Base-by-base conservation (phyloP, 2,329 filamentous ascomycete genomes). In the Golovinomyces cichoracearum region DNA sequence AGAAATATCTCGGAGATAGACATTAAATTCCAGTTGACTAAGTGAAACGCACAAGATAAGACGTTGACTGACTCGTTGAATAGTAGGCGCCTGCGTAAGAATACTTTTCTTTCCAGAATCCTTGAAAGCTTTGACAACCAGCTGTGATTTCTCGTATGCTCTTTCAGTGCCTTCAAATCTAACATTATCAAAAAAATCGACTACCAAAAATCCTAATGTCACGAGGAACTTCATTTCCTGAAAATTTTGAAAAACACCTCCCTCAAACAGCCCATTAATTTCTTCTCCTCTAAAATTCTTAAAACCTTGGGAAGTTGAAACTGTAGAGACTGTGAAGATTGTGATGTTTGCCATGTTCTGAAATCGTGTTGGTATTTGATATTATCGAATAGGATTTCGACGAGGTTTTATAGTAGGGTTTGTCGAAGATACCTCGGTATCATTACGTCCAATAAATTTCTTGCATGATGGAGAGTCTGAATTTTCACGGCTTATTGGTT, bases 81-180 rank as follows among this genome's bases (percentile, higher is more conserved):
- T 38, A 19, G 35, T 38, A 38, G 27, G 27, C 13, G 27, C 27
- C 27, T 29, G 27, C 27, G 27, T 29, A 13, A 29, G 27, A 21
- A 38, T n/a, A 49, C 49, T 23, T 41, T 51, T 23, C 35, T 51
- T 51, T 47, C 44, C 48, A 3, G 31, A 19, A 33, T 51, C 50
- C 3, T 51, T 50, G 27, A 48, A 52, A 3, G 21, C 48, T 44
- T 52, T 48, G 15, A 50, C 17, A 6, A 38, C 35, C n/a, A 38
- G 35, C 6, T 17, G 7, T 38, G 35, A 38, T 21, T 21, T 38
- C n/a, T 38, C 31, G 19, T 37, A 47, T 5, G 45, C 40, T 42
- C 23, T 42, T 21, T 42, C 22, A n/a, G 22, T 42, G 40, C 40
- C 40, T n/a, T 42, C 40, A 42, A 42, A 42, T 25, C 23, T 42